Evolutionary conservation across 768 basidiomycete species (phyloP).

Genomic region (Pleurotus sapidus): DNA sequence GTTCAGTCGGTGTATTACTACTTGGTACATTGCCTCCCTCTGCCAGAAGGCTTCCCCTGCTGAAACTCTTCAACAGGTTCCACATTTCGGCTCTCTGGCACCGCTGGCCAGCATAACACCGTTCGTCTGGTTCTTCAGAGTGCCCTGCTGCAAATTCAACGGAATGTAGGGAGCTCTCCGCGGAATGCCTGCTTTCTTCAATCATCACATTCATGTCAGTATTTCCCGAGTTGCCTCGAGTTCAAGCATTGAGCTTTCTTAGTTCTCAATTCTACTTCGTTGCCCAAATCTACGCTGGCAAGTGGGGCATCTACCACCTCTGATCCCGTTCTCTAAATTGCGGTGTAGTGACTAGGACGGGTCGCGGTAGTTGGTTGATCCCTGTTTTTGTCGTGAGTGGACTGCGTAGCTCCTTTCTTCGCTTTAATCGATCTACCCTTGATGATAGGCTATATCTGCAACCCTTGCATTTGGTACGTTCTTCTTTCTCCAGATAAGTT

Average conservation of each 20-base stretch:
- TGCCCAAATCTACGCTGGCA: slow-evolving; percentile 35
- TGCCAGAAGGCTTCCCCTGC: background rate
- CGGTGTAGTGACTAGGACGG: background rate
- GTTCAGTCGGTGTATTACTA: slow-evolving; percentile 45
- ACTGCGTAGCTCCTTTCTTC: background rate
- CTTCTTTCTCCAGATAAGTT: background rate
- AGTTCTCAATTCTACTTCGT: slow-evolving; percentile 46
- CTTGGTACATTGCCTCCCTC: slow-evolving; percentile 23
- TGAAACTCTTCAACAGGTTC: slow-evolving; percentile 27
- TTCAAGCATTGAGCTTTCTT: background rate
- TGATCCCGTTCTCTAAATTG: background rate
- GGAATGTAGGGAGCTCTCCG: slow-evolving; percentile 28
- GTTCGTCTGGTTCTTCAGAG: slow-evolving; percentile 20
- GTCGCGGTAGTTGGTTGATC: slow-evolving; percentile 21
- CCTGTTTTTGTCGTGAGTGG: slow-evolving; percentile 24
- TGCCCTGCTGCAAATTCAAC: background rate
- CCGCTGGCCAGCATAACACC: slow-evolving; percentile 35
- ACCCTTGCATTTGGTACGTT: slow-evolving; percentile 27
- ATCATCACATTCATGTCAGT: slow-evolving; percentile 40
- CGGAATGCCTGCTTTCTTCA: slow-evolving; percentile 40
- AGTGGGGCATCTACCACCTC: background rate
- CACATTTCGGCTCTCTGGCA: slow-evolving; percentile 37
- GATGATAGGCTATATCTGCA: slow-evolving; percentile 19
- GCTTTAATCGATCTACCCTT: background rate
- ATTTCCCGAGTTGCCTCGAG: too few relatives aligned